Base-by-base conservation (phyloP, 2,329 filamentous ascomycete species). In the Phialocephala sp. region DNA sequence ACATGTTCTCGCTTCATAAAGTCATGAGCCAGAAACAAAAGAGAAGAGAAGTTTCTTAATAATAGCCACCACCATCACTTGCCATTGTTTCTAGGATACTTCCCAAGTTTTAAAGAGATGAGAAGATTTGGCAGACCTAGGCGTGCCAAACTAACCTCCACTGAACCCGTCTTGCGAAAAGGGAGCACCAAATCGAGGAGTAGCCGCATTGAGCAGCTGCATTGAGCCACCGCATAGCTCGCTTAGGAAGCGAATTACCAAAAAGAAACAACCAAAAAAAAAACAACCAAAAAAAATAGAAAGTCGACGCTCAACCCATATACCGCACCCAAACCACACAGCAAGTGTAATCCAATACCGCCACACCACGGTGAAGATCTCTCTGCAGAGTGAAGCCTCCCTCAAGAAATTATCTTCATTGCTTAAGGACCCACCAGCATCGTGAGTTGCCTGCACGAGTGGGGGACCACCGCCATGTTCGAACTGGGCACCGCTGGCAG, bases 351-450 rank as follows among this genome's bases (percentile, higher is more conserved):
- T 90, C 87, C 87, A 87, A 79, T 82, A 62, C 75, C 87, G 88
- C 88, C 87, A 89, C 83, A 83, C 83, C 84, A 88, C 85, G 87
- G 87, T 86, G 87, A 85, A 87, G 83, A 87, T 82, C 78, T 78
- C 87, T 89, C 85, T 90, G 87, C 87, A 88, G 86, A 88, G 87
- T 90, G 85, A 89, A 80, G 65, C 87, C 87, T 89, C 87, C 84
- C 88, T 90, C 83, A 87, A 89, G 87, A 74, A 68, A 77, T 90
- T 75, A 81, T 86, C 85, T 86, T 85, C 87, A 88, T 85, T 87
- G 85, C 87, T 88, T 85, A 89, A 79, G 86, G 82, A 79, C 79
- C 77, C 81, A 76, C 79, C 78, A 87, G 83, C 81, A 83, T 89
- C 88, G 85, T 83, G 82, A 84, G 88, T 84, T 90, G 78, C 88